Percentiles rank a stretch among this genome's conserved stretches.
phyloP scores from a whole-genome alignment of 441 rosid genomes.

The Bruguiera hainesii region DNA sequence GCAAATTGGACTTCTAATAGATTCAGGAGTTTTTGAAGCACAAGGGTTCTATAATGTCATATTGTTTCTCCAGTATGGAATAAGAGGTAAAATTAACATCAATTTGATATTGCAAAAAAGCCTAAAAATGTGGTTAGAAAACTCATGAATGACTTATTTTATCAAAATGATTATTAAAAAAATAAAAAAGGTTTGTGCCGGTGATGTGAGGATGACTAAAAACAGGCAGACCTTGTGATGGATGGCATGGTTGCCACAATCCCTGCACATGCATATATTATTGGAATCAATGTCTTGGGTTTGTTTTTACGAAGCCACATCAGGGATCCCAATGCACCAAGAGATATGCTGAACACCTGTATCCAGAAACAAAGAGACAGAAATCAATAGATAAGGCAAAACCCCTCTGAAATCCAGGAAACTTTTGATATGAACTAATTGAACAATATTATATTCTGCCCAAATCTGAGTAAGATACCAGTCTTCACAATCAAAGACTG shows the following conservation, averaged over 20 bases:
- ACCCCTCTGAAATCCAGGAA: slow-evolving; percentile 1
- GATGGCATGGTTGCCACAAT: slow-evolving; percentile 96
- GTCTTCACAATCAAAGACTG: background rate
- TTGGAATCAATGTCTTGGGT: slow-evolving; percentile 78
- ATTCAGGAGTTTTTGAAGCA: background rate
- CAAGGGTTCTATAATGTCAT: too few relatives aligned
- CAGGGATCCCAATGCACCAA: slow-evolving; percentile 89
- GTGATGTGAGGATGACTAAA: background rate
- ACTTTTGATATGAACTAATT: slow-evolving; percentile 1
- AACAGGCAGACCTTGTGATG: slow-evolving; percentile 52
- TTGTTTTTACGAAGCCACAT: slow-evolving; percentile 97
- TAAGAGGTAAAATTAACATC: too few relatives aligned
- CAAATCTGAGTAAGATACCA: background rate
- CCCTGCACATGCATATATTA: slow-evolving; percentile 77
- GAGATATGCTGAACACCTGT: slow-evolving; percentile 82
- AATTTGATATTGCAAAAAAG: too few relatives aligned
- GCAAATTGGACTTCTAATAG: background rate
- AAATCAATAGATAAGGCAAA: background rate
- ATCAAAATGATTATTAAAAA: background rate
- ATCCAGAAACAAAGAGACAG: slow-evolving; percentile 16
- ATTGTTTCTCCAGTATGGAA: too few relatives aligned
- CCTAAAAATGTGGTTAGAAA: too few relatives aligned
- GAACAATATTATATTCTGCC: background rate
- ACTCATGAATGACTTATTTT: too few relatives aligned
- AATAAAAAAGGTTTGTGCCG: background rate